These are phyloP conservation scores for Asclepias syriaca DNA, from an alignment of 257 asterid genomes.

Conservation along the genomic window DNA sequence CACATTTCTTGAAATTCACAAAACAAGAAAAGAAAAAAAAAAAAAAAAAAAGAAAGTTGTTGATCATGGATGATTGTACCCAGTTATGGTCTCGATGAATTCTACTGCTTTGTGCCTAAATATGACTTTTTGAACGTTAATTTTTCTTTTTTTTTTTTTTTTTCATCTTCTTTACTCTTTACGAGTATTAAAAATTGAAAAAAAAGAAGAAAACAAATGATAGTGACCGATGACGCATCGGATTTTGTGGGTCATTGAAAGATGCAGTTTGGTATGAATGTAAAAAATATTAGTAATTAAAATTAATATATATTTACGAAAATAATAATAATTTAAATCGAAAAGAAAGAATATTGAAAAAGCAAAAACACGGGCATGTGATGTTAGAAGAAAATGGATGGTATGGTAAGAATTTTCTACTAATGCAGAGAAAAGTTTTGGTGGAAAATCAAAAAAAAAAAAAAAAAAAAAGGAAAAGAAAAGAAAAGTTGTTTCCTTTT, in stretches of 20 bases:
- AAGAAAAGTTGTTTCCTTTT: not conserved
- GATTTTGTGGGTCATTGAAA: conserved; percentile 2
- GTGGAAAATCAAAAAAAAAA: too few species aligned
- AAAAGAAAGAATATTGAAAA: not conserved
- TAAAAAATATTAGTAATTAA: too few species aligned
- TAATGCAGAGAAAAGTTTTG: not conserved
- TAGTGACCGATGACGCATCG: not conserved
- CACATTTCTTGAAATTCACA: conserved; percentile 8
- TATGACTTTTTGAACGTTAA: not conserved
- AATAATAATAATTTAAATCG: too few species aligned
- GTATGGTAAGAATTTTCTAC: not conserved
- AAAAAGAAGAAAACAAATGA: not conserved
- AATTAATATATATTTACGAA: too few species aligned
- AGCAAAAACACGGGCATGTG: conserved; percentile 17
- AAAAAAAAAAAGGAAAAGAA: not conserved
- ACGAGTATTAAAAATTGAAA: too few species aligned
- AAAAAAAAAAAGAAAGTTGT: too few species aligned
- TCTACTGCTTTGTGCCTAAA: not conserved
- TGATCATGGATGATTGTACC: not conserved
- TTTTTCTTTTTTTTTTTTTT: not conserved
- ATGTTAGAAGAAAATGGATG: not conserved
- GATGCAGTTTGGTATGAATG: not conserved
- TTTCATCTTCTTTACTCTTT: not conserved
- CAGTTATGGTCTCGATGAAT: conserved; percentile 16
- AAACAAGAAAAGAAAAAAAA: not conserved